A percentile compares a stretch with the other conserved stretches of the same genome.
phyloP scores from a whole-genome alignment of 768 basidiomycete species.

The Hortiboletus campestris region DNA sequence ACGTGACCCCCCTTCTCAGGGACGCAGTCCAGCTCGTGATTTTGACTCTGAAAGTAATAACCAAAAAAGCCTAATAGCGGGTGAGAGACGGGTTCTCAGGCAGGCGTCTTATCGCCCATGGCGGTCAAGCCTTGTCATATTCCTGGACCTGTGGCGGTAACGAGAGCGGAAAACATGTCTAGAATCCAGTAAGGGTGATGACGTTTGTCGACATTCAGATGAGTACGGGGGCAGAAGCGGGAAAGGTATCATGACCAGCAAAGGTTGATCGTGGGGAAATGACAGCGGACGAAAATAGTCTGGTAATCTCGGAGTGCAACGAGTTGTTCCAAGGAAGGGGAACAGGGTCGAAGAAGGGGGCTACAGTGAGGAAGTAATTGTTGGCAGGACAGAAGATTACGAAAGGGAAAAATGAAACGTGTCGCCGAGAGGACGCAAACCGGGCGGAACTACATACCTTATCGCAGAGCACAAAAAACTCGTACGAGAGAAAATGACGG shows the following conservation, averaged over 20 bases:
- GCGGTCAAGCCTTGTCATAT: conserved; percentile 5
- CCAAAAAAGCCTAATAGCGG: neutral
- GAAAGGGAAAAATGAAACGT: conserved; percentile 4
- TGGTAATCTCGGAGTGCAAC: conserved; percentile 16
- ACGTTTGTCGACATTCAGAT: neutral
- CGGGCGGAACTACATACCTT: conserved; percentile 21
- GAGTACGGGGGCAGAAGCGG: neutral
- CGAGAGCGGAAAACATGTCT: neutral
- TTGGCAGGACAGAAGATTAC: neutral
- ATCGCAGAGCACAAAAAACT: neutral
- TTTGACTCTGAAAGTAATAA: conserved; percentile 4
- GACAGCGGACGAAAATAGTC: conserved; percentile 4
- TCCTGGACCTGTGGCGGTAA: neutral
- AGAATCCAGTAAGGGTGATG: neutral
- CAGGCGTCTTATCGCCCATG: conserved; percentile 3
- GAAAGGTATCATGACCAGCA: neutral
- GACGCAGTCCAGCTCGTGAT: conserved; percentile 12
- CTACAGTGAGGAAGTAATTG: conserved; percentile 12
- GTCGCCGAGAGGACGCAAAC: neutral
- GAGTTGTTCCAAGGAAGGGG: conserved; percentile 9
- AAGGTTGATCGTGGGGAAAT: conserved; percentile 12
- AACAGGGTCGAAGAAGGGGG: conserved; percentile 5
- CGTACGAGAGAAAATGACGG: neutral
- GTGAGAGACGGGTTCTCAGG: conserved; percentile 5
- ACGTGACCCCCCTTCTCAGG: conserved; percentile 1